phyloP scores from a whole-genome alignment of 108 stramenopile species.

The Epithemia pelagica region DNA sequence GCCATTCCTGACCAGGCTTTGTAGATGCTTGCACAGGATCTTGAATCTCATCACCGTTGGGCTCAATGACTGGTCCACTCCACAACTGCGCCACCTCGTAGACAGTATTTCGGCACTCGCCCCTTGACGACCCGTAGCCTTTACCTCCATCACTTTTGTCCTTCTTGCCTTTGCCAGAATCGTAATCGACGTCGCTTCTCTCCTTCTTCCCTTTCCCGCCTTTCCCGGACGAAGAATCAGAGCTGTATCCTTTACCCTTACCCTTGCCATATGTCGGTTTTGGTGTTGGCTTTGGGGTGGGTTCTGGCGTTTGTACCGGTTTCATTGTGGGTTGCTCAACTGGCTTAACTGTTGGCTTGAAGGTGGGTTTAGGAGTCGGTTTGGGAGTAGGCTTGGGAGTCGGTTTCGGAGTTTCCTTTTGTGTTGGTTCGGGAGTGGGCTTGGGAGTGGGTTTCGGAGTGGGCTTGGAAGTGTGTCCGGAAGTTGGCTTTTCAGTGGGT shows the following conservation, averaged over 20 bases:
- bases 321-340: not conserved
- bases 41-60: not conserved
- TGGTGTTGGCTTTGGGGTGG: not conserved
- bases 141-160: no score
- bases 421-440: not conserved
- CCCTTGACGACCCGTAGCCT: no score
- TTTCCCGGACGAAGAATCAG: no score
- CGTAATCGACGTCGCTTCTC: no score
- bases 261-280: not conserved
- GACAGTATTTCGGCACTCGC: not conserved
- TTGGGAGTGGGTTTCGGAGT: not conserved
- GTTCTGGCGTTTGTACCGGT: not conserved
- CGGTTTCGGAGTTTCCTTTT: not conserved
- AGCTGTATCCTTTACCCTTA: no score
- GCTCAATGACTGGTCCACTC: not conserved
- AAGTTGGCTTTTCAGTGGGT: not conserved
- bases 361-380: not conserved
- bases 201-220: no score
- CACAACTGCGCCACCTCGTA: not conserved
- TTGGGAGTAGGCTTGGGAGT: not conserved
- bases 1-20: not conserved
- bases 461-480: not conserved
- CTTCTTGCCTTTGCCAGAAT: no score
- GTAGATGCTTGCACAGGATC: not conserved
- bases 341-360: not conserved